A percentile compares a stretch with the other conserved stretches of the same genome.
These are phyloP conservation scores for Phaeosphaeriaceae sp. DNA, from an alignment of 2,329 filamentous ascomycete genomes.

Conservation along the genomic window DNA sequence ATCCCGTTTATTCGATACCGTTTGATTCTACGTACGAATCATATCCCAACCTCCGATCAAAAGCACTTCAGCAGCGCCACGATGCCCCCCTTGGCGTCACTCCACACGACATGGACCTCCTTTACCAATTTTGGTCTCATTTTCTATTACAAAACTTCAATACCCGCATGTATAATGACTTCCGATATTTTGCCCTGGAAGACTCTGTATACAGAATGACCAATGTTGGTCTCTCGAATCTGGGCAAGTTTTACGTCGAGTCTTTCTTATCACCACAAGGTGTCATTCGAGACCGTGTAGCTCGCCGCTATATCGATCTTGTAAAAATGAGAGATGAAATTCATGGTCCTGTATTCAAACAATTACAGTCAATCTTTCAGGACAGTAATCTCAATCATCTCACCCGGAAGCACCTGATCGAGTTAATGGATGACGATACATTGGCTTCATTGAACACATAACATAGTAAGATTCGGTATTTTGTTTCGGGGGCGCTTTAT, in stretches of 20 bases:
- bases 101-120: constrained; percentile 66
- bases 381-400: constrained; percentile 61
- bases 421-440: constrained; percentile 59
- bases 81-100: constrained; percentile 52
- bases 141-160: constrained; percentile 78
- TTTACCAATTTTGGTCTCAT: constrained; percentile 78
- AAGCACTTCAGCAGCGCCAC: constrained; percentile 58
- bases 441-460: constrained; percentile 58
- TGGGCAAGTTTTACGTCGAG: constrained; percentile 70
- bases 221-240: constrained; percentile 64
- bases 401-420: constrained; percentile 63
- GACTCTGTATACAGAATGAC: constrained; percentile 63
- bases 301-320: constrained; percentile 62
- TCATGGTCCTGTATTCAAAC: constrained; percentile 56
- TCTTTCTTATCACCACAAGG: constrained; percentile 58
- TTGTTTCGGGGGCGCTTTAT: constrained; percentile 1
- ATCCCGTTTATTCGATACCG: constrained; percentile 52
- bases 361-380: constrained; percentile 60
- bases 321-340: constrained; percentile 56
- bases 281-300: constrained; percentile 60
- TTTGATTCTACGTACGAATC: constrained; percentile 56
- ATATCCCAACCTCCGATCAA: constrained; percentile 56
- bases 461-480: constrained; percentile 10
- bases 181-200: constrained; percentile 69
- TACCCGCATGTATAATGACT: constrained; percentile 75